Base-by-base conservation (phyloP, 1,139 yeast genomes). In the Suhomyces bolitotheri region DNA sequence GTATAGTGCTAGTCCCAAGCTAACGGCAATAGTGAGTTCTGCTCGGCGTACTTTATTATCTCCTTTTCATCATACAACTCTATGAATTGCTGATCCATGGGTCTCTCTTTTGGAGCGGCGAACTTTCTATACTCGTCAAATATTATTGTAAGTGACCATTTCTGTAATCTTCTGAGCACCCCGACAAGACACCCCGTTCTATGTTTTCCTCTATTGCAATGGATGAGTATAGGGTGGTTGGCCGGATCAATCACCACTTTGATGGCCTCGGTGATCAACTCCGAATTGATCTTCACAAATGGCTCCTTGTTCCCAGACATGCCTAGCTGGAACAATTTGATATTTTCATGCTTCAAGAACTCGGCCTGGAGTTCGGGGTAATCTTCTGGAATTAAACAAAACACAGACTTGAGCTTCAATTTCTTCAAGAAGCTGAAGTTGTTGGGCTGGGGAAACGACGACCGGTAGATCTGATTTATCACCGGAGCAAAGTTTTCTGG, bases 271-370 rank as follows among this genome's bases (percentile, higher is more conserved):
- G 94, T 84, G 30, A 92, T 79, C 29, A 85, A 67, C 25, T 80
- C 82, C 19, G 85, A 81, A 26, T 94, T 82, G 36, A 92, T 77
- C 48, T 85, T 84, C 23, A 87, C 96, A 66, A 88, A 88, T 11
- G 96, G 96, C 57, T 89, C 97, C 56, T 92, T 92, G 58, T 92
- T 92, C 5, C 98, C 98, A 16, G 95, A 82, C 81, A 92, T 78
- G 3, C 97, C 97, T 28, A 90, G 79, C 58, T 89, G 97, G 53
- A 82, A 87, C 29, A 90, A 66, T 47, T 74, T 63, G 33, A 92
- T 88, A 16, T 72, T 71, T 33, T 88, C 71, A 26, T 70, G 64
- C 28, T 71, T 56, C 38, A 87, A 64, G 53, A 87, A 89, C 34
- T 77, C 77, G 24, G 59, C 49, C 54, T 90, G 89, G 46, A 84